Evolutionary conservation across 1,139 yeast genomes (phyloP).

Genomic region (Geotrichum fermentans): DNA sequence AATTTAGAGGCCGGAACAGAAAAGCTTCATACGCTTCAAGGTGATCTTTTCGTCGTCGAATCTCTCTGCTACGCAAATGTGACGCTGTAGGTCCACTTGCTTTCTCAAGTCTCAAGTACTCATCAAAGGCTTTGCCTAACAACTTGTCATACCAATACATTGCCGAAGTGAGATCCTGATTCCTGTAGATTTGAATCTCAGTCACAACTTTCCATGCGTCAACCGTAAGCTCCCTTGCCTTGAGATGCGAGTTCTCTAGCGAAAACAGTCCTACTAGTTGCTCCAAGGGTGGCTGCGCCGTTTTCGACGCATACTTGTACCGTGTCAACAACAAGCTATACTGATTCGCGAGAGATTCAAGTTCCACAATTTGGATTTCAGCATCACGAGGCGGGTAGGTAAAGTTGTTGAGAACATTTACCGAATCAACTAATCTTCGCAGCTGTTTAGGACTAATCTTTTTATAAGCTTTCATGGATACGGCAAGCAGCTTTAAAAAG

Average conservation of each 20-base stretch:
- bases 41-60: slow-evolving; percentile 8
- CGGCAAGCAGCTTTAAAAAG: slow-evolving; percentile 15
- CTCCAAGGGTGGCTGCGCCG: slow-evolving; percentile 17
- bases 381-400: slow-evolving; percentile 16
- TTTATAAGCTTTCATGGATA: slow-evolving; percentile 7
- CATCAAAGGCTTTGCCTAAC: slow-evolving; percentile 15
- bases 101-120: slow-evolving; percentile 11
- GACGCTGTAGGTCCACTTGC: background rate
- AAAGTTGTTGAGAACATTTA: slow-evolving; percentile 16
- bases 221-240: slow-evolving; percentile 12
- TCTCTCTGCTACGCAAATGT: slow-evolving; percentile 1
- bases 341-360: slow-evolving; percentile 18
- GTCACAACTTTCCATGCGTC: slow-evolving; percentile 17
- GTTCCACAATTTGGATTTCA: slow-evolving; percentile 13
- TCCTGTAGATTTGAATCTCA: slow-evolving; percentile 13
- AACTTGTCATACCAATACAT: slow-evolving; percentile 18
- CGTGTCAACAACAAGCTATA: slow-evolving; percentile 16
- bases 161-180: slow-evolving; percentile 10
- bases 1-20: slow-evolving; percentile 4
- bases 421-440: slow-evolving; percentile 14
- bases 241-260: slow-evolving; percentile 16
- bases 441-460: slow-evolving; percentile 7
- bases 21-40: slow-evolving; percentile 12
- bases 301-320: slow-evolving; percentile 12
- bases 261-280: slow-evolving; percentile 15